A percentile compares a stretch with the other conserved stretches of the same genome.
Conservation (phyloP, 164 flowering plant species). For the Chimonanthus salicifolius region DNA sequence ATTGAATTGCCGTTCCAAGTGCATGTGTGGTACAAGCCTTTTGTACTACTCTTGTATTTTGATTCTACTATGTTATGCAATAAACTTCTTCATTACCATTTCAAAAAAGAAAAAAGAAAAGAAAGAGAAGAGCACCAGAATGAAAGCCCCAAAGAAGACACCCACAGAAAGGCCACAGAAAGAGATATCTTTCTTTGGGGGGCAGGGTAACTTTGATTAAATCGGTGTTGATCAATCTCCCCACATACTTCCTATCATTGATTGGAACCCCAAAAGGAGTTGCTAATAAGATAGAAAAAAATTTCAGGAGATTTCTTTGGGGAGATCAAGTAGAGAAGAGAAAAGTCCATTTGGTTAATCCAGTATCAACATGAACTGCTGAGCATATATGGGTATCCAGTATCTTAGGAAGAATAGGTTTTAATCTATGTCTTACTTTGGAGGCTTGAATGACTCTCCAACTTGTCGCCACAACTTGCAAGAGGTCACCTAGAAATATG, state of each 20-base stretch:
- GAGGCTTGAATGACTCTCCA: constrained; percentile 88
- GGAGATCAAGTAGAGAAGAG: not conserved
- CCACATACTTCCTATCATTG: not conserved
- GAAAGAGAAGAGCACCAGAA: too few relatives aligned
- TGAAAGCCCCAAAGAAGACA: too few relatives aligned
- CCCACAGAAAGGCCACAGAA: too few relatives aligned
- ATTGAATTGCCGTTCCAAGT: too few relatives aligned
- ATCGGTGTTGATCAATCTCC: not conserved
- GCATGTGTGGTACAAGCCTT: too few relatives aligned
- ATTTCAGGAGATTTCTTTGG: not conserved
- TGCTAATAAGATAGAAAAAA: not conserved
- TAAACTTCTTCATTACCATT: too few relatives aligned
- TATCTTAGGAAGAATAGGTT: not conserved
- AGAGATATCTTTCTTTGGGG: not conserved
- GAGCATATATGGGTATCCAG: not conserved
- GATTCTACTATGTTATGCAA: too few relatives aligned
- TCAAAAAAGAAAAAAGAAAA: too few relatives aligned
- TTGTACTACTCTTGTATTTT: too few relatives aligned
- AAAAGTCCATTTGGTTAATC: not conserved
- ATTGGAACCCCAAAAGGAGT: not conserved
- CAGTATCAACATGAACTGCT: too few relatives aligned
- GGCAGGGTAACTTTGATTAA: not conserved
- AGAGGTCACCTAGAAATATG: constrained; percentile 51
- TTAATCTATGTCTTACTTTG: constrained; percentile 51
- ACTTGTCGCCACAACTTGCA: constrained; percentile 90